phyloP scores from a whole-genome alignment of 805 yeast genomes.

The Kodamaea nitidulidarum region DNA sequence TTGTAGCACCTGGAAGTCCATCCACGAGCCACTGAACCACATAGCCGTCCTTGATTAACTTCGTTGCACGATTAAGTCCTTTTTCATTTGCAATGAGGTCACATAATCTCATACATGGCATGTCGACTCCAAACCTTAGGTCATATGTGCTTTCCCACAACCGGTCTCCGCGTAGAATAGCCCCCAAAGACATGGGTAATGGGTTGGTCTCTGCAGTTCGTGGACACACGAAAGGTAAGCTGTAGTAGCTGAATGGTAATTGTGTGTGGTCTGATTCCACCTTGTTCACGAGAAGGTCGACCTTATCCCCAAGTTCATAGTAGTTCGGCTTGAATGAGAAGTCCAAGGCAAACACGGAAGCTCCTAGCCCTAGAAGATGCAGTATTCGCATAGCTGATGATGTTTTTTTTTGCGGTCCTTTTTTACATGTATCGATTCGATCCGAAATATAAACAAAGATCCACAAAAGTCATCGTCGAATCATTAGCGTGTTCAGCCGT shows the following conservation, averaged over 20 bases:
- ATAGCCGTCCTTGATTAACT: constrained; percentile 63
- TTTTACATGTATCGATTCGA: neutral
- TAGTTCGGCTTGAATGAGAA: constrained; percentile 34
- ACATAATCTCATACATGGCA: constrained; percentile 64
- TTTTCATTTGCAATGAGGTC: constrained; percentile 53
- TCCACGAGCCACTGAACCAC: constrained; percentile 82
- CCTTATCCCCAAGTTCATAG: constrained; percentile 51
- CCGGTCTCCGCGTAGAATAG: constrained; percentile 76
- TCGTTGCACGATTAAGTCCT: constrained; percentile 53
- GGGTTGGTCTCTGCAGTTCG: constrained; percentile 52
- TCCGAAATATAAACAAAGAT: no score
- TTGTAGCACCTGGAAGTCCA: constrained; percentile 84
- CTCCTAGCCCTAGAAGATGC: constrained; percentile 1
- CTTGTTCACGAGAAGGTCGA: constrained; percentile 70
- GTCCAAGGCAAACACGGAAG: constrained; percentile 12
- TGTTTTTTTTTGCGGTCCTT: neutral
- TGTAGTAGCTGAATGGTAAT: constrained; percentile 72
- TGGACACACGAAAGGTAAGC: constrained; percentile 78
- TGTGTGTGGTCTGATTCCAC: constrained; percentile 76
- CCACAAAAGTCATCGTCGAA: no score
- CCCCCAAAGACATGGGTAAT: constrained; percentile 66
- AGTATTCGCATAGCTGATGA: constrained; percentile 8
- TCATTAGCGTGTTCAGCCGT: no score
- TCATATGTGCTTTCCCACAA: constrained; percentile 70
- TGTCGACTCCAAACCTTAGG: constrained; percentile 61